Conservation (phyloP, 2,329 filamentous ascomycete species). For the Verticillium albo-atrum region DNA sequence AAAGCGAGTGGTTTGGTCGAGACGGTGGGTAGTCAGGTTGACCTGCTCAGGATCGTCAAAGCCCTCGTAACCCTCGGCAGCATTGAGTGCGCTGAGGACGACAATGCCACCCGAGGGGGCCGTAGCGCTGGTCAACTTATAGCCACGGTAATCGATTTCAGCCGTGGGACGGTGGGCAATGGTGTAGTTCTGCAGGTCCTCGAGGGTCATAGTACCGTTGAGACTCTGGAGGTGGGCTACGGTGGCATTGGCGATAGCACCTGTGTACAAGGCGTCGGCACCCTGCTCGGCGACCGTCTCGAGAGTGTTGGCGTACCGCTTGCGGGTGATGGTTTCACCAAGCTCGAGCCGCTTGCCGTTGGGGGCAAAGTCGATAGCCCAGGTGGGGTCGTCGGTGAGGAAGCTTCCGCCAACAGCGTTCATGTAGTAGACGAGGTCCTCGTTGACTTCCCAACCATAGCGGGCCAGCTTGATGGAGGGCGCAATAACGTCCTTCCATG, state of each 20-base stretch:
- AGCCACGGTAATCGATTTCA: constrained; percentile 62
- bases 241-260: constrained; percentile 64
- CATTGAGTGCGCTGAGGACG: constrained; percentile 69
- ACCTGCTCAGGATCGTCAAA: constrained; percentile 52
- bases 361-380: constrained; percentile 82
- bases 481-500: constrained; percentile 62
- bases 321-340: constrained; percentile 71
- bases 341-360: constrained; percentile 60
- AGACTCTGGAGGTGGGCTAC: constrained; percentile 58
- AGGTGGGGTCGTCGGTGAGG: constrained; percentile 64
- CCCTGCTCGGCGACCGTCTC: constrained; percentile 65
- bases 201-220: constrained; percentile 73
- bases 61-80: constrained; percentile 63
- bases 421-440: constrained; percentile 71
- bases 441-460: constrained; percentile 65
- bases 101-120: constrained; percentile 74
- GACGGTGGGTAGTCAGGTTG: constrained; percentile 65
- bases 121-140: constrained; percentile 61
- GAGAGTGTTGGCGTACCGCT: constrained; percentile 69
- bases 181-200: constrained; percentile 69
- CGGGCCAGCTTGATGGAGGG: constrained; percentile 71
- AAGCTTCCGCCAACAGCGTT: constrained; percentile 52
- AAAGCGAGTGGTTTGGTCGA: constrained; percentile 83
- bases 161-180: constrained; percentile 58
- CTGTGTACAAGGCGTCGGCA: constrained; percentile 64